Base-by-base conservation (phyloP, 495 filamentous ascomycete genomes). In the Parathielavia hyrcaniae region DNA sequence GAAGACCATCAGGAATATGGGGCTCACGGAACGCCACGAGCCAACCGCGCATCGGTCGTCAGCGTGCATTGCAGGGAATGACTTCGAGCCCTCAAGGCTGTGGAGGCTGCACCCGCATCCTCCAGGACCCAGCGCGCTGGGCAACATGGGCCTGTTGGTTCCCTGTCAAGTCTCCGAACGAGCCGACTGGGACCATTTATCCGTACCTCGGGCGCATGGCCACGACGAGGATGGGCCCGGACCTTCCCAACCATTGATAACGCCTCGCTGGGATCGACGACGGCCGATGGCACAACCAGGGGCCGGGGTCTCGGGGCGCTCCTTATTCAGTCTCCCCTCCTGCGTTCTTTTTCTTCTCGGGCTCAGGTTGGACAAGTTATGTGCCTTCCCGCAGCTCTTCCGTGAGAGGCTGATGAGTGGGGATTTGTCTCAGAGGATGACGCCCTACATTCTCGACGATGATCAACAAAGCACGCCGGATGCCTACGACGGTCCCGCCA, bases 391-490 rank as follows among this genome's bases (percentile, higher is more conserved):
- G 9, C 20, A 39, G 5, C 22, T 49, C 23, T 7, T 49, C 35
- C 35, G 44, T 35, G 34, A 35, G 16, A 48, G 7, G 16, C 19
- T 22, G 9, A 30, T 22, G 9, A 30, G 41, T 20, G 38, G 22
- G 19, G 6, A 32, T n/a, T 19, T 17, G 16, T 9, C 19, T 23
- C 45, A 16, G 43, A 41, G 54, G 36, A 57, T 57, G 54, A 35
- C 54, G 36, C 54, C 54, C 4, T 49, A 49, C 11, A 50, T 57
- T 16, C 22, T 49, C 30, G 54, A 57, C 45, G 54, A 57, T 35
- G 44, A 49, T 10, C 53, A 20, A 47, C 54, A 50, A 35, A 57
- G 35, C 35, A n/a, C n/a, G 26, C 35, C 1, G 20, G 3, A 32
- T n/a, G 35, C 6, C 14, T 4, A 53, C 14, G 8, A n/a, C 17